These are phyloP conservation scores for Penicillium brevicompactum DNA, from an alignment of 2,329 filamentous ascomycete species.

Conservation along the genomic window DNA sequence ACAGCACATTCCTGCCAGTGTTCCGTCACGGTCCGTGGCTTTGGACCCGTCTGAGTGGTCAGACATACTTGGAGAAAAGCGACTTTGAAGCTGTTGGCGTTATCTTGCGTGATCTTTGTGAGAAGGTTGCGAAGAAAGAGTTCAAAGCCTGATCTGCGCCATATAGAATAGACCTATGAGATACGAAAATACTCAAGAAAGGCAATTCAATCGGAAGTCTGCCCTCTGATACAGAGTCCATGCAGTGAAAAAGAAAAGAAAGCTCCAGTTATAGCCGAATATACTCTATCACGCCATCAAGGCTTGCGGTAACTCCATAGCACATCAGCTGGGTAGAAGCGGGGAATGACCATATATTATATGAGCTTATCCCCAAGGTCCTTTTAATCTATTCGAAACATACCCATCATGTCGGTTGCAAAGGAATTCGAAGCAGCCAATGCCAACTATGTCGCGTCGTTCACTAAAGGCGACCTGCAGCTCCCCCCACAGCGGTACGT, in stretches of 20 bases:
- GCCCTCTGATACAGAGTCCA: no score
- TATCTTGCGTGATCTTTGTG: slow-evolving; percentile 60
- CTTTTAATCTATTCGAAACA: not conserved
- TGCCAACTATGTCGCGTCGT: slow-evolving; percentile 58
- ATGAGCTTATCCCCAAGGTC: slow-evolving; percentile 11
- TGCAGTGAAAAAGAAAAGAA: not conserved
- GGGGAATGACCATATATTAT: slow-evolving; percentile 14
- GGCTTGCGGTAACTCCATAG: slow-evolving; percentile 4
- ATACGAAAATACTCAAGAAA: not conserved
- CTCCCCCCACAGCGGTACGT: slow-evolving; percentile 66
- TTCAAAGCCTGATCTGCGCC: slow-evolving; percentile 4
- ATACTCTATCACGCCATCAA: slow-evolving; percentile 16
- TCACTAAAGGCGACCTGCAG: slow-evolving; percentile 67
- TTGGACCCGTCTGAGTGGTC: slow-evolving; percentile 75
- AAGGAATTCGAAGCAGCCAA: slow-evolving; percentile 61
- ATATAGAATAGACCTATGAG: not conserved
- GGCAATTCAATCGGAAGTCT: not conserved
- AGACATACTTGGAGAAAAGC: slow-evolving; percentile 77
- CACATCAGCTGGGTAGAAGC: slow-evolving; percentile 5
- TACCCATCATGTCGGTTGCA: slow-evolving; percentile 29
- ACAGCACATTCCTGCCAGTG: slow-evolving; percentile 71
- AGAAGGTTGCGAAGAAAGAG: slow-evolving; percentile 52
- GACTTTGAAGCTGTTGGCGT: slow-evolving; percentile 75
- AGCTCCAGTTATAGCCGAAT: not conserved
- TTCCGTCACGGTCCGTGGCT: slow-evolving; percentile 62